Base-by-base conservation (phyloP, 495 filamentous ascomycete species). In the Schizothecium vesticola region DNA sequence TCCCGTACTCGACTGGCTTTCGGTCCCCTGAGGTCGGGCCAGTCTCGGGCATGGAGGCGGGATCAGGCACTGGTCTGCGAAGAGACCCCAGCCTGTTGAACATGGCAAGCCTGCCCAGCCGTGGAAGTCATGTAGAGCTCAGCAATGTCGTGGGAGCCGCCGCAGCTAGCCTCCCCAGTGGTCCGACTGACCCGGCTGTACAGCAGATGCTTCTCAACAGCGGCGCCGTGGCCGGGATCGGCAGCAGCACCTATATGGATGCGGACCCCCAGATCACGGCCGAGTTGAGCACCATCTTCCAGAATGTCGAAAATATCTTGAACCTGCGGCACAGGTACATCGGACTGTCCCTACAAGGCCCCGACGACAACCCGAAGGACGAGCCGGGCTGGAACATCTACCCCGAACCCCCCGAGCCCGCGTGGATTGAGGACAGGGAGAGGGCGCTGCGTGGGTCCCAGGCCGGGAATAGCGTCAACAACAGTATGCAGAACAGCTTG, bases 261-360 rank as follows among this genome's bases (percentile, higher is more conserved):
- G 86, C 81, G 65, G 89, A 91, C 66, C 84, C 89, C 36, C 84
- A 89, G 60, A 88, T 98, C 69, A 90, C 90, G 2, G 85, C 90
- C 6, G 95, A 99, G 77, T 78, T 99, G 63, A 86, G 83, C 72
- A 85, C 85, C 19, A 97, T 98, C 66, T 98, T 94, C 73, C 87
- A 87, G 67, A 96, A 94, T 71, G 91, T 98, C 66, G 89, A 92
- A 76, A 89, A 88, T 65, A 85, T 97, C 9, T 76, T 97, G 13
- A 90, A 96, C 70, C 82, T 92, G n/a, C 87, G 95, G 31, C 88
- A 92, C 71, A 97, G 92, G 72, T 98, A 97, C 77, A 90, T 98
- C 31, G 81, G 85, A 4, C 77, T 97, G n/a, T 98, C 96, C 0
- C 79, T 94, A 13, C 95, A 99, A 74, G 84, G 88, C 13, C 83